Conservation (phyloP, 2,329 filamentous ascomycete species). For the Aureobasidium sp. region DNA sequence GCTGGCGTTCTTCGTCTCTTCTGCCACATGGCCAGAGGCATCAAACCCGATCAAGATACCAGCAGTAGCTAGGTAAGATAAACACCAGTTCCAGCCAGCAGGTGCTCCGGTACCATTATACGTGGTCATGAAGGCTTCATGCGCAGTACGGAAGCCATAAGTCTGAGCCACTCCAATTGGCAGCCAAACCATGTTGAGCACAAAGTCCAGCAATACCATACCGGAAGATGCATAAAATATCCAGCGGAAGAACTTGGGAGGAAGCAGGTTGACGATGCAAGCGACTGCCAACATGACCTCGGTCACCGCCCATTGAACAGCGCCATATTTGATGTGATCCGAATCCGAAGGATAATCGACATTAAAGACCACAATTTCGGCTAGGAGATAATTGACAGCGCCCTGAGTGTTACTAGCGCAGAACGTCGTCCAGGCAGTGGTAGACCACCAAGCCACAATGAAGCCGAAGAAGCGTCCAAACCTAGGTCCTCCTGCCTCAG, state of each 20-base stretch:
- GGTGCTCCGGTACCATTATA: slow-evolving; percentile 47
- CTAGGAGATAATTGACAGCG: slow-evolving; percentile 33
- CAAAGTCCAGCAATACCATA: slow-evolving; percentile 51
- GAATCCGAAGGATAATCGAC: slow-evolving; percentile 45
- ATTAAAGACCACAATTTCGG: slow-evolving; percentile 51
- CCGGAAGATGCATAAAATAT: slow-evolving; percentile 46
- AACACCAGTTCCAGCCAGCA: slow-evolving; percentile 56
- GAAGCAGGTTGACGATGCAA: slow-evolving; percentile 32
- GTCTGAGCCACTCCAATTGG: slow-evolving; percentile 50
- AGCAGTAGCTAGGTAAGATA: slow-evolving; percentile 54
- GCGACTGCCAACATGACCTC: slow-evolving; percentile 36
- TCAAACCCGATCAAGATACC: slow-evolving; percentile 56
- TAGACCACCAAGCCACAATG: slow-evolving; percentile 59
- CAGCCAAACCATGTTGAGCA: slow-evolving; percentile 55
- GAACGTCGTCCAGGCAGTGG: slow-evolving; percentile 53
- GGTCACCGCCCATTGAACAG: slow-evolving; percentile 54
- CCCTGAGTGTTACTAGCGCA: slow-evolving; percentile 31
- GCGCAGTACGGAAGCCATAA: slow-evolving; percentile 50
- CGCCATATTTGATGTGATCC: slow-evolving; percentile 49
- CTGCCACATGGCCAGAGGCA: slow-evolving; percentile 53
- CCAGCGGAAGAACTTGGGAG: slow-evolving; percentile 37
- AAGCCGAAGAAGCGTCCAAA: slow-evolving; percentile 52
- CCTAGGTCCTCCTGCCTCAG: slow-evolving; percentile 48
- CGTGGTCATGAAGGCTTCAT: slow-evolving; percentile 54
- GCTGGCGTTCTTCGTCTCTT: slow-evolving; percentile 54